A percentile compares a stretch with the other conserved stretches of the same genome.
Conservation (phyloP, 495 filamentous ascomycete genomes). For the Xylaria flabelliformis region DNA sequence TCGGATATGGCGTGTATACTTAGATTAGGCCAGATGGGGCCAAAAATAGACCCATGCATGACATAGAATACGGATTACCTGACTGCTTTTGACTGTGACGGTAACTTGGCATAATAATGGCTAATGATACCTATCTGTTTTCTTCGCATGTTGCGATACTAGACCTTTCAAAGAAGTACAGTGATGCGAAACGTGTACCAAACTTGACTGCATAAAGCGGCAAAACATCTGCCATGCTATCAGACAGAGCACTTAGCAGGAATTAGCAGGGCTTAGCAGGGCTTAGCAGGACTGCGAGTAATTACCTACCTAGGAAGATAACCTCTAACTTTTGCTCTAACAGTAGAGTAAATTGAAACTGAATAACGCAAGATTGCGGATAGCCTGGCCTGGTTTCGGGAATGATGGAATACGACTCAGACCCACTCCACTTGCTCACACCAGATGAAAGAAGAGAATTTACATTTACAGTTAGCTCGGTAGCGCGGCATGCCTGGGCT, state of each 20-base stretch:
- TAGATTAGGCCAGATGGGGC: not conserved
- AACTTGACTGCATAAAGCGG: not conserved
- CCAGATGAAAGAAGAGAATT: not conserved
- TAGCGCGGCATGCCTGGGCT: not conserved
- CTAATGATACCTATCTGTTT: not conserved
- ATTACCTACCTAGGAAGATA: not conserved
- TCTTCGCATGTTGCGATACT: not conserved
- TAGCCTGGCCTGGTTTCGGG: not conserved
- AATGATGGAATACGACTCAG: constrained; percentile 15
- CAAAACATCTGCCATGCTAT: not conserved
- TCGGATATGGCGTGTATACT: not conserved
- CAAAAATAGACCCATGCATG: constrained; percentile 14
- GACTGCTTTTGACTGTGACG: not conserved
- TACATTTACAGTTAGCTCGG: not conserved
- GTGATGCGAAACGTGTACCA: not conserved
- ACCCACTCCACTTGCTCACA: not conserved
- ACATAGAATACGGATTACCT: not conserved
- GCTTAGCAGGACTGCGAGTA: not conserved
- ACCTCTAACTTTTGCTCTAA: too few species aligned
- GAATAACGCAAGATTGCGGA: not conserved
- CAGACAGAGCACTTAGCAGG: not conserved
- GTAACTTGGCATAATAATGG: not conserved
- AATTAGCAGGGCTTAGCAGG: not conserved
- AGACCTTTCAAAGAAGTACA: not conserved
- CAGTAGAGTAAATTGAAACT: not conserved